Conservation (phyloP, 2,329 filamentous ascomycete genomes). For the Xylaria sp. region DNA sequence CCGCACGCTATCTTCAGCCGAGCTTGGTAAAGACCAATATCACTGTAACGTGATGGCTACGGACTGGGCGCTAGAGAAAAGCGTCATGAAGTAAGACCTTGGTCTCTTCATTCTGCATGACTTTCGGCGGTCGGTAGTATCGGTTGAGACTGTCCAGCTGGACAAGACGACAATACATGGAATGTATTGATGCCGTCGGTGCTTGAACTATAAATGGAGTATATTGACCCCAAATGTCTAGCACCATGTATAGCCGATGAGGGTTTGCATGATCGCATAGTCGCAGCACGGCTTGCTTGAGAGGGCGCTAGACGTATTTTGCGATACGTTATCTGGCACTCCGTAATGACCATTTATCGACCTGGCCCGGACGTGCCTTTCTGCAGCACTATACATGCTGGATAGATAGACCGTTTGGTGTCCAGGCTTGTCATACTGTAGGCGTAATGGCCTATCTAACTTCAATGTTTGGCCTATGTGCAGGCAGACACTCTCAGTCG, state of each 20-base stretch:
- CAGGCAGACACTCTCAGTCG: conserved; percentile 24
- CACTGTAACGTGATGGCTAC: not conserved
- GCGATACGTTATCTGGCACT: not conserved
- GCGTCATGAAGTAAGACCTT: not conserved
- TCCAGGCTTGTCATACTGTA: not conserved
- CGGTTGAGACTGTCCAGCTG: not conserved
- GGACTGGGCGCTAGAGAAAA: not conserved
- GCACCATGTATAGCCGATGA: not conserved
- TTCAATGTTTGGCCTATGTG: not conserved
- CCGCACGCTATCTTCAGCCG: not conserved
- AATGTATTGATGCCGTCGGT: not conserved
- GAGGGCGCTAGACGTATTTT: not conserved
- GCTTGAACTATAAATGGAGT: not conserved
- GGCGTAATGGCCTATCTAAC: not conserved
- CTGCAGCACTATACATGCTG: not conserved
- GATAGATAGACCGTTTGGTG: not conserved
- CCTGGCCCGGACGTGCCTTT: not conserved
- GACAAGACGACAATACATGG: not conserved
- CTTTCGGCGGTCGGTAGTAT: not conserved
- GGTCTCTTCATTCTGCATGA: not conserved
- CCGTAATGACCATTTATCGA: not conserved
- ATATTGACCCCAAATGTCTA: not conserved
- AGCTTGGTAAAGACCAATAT: not conserved
- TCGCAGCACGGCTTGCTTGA: not conserved
- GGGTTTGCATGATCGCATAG: not conserved